Conservation (phyloP, 176 grass and related monocot genomes). For the Paspalum vaginatum region DNA sequence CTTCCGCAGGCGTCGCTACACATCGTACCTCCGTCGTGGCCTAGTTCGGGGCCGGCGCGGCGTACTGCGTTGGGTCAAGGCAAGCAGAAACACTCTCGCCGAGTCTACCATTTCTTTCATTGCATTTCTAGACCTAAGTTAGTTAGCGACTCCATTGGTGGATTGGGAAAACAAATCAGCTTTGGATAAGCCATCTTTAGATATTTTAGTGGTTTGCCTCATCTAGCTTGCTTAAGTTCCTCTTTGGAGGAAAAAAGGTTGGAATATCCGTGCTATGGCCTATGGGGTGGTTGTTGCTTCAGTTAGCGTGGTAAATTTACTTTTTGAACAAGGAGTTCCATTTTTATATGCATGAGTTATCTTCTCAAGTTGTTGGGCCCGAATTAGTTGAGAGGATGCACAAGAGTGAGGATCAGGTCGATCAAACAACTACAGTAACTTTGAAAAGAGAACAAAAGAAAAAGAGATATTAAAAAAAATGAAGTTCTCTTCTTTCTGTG, state of each 20-base stretch:
- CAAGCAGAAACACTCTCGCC: background rate
- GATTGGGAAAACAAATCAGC: background rate
- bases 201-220: background rate
- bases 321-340: background rate
- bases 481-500: background rate
- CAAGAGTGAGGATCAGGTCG: too few species aligned
- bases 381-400: background rate
- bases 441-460: background rate
- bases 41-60: background rate
- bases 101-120: background rate
- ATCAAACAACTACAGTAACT: background rate
- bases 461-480: background rate
- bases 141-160: background rate
- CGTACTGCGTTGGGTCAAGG: background rate
- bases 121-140: conserved; percentile 1
- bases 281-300: background rate
- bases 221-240: background rate
- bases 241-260: background rate
- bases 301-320: background rate
- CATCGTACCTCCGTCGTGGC: background rate
- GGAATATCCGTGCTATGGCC: background rate
- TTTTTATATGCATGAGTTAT: background rate
- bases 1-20: background rate
- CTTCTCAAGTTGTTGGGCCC: background rate
- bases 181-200: too few species aligned